A percentile compares a stretch with the other conserved stretches of the same genome.
Evolutionary conservation across 1,284 basidiomycete genomes (phyloP).

Genomic region (Pterula multifida): DNA sequence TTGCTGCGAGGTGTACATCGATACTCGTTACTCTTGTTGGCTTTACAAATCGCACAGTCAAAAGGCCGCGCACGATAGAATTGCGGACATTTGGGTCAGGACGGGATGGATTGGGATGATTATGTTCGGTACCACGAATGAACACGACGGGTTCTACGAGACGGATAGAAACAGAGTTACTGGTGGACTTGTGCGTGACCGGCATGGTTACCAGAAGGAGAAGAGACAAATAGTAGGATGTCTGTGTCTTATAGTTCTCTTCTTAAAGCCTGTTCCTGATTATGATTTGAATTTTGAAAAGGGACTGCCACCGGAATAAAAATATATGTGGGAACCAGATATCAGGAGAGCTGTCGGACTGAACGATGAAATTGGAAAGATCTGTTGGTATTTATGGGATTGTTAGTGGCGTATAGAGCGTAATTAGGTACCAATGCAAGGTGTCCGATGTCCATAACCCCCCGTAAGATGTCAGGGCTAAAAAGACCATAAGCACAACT

Average conservation of each 20-base stretch:
- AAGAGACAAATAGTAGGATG: neutral
- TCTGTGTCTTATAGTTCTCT: no score
- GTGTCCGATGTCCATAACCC: no score
- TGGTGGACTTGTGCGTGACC: neutral
- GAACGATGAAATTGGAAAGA: no score
- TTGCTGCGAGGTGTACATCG: neutral
- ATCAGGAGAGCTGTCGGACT: neutral
- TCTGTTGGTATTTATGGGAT: no score
- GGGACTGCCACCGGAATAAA: neutral
- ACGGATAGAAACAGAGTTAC: neutral
- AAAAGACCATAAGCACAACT: no score
- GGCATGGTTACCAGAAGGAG: neutral
- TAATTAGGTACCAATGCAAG: no score
- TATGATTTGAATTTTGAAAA: neutral
- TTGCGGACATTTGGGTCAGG: neutral
- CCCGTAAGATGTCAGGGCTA: no score
- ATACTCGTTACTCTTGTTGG: neutral
- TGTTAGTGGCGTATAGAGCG: no score
- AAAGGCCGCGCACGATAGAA: neutral
- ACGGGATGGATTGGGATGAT: neutral
- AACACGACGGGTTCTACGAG: neutral
- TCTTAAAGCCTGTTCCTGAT: neutral
- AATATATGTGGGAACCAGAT: neutral
- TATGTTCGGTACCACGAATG: neutral
- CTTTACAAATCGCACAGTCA: slow-evolving; percentile 1